These are phyloP conservation scores for Raddia distichophylla DNA, from an alignment of 176 grass and related monocot genomes.

Conservation along the genomic window DNA sequence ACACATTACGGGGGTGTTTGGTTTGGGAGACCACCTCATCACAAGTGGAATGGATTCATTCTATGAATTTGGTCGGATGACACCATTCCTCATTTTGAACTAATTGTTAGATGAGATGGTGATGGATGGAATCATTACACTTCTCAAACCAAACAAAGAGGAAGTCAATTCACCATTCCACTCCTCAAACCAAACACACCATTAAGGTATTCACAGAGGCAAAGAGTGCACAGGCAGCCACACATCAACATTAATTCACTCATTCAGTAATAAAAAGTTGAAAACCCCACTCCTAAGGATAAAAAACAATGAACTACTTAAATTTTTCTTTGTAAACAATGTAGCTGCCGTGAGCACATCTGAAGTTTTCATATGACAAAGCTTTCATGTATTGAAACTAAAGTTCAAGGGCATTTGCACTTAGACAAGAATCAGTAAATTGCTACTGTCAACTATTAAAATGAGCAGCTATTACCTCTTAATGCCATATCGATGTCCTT, in stretches of 20 bases:
- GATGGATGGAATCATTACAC: no score
- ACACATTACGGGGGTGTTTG: no score
- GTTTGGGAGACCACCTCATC: no score
- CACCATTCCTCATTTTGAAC: no score
- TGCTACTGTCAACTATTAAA: background rate
- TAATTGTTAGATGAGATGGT: no score
- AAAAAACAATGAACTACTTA: background rate
- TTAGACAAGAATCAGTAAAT: background rate
- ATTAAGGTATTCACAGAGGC: background rate
- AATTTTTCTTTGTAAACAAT: background rate
- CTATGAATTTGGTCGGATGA: no score
- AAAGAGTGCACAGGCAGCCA: background rate
- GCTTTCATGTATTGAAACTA: background rate
- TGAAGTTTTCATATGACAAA: background rate
- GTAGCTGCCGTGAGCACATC: background rate
- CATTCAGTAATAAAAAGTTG: background rate
- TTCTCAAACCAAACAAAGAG: no score
- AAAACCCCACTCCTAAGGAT: background rate
- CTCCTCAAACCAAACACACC: no score
- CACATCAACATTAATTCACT: background rate
- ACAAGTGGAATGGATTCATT: no score
- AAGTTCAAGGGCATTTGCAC: background rate
- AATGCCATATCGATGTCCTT: constrained; percentile 53
- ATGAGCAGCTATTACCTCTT: constrained; percentile 48
- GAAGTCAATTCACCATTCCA: no score